phyloP scores from a whole-genome alignment of 73 alveolate genomes.

The Effrenium voratum region DNA sequence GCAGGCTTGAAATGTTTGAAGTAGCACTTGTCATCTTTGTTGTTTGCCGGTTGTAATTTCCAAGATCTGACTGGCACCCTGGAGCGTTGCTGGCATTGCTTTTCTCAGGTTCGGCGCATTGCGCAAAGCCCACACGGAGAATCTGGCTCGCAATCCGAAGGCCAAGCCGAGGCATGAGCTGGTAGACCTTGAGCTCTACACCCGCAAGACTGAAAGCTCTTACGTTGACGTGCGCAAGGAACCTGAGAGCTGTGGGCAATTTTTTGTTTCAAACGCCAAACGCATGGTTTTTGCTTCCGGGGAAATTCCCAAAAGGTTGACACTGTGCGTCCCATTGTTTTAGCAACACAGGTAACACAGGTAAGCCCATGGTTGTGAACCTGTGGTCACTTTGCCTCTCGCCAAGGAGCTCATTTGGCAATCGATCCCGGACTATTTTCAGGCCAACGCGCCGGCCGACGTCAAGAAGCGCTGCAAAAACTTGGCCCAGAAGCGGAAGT shows the following conservation, averaged over 20 bases:
- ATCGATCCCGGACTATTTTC: background rate
- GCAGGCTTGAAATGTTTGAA: too few species aligned
- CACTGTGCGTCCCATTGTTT: background rate
- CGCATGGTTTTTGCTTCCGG: background rate
- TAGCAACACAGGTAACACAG: background rate
- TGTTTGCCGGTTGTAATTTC: background rate
- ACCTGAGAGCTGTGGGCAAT: background rate
- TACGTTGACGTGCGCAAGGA: background rate
- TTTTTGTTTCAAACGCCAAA: background rate
- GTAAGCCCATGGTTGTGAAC: background rate
- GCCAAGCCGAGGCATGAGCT: background rate
- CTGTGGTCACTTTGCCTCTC: background rate
- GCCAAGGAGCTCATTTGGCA: background rate
- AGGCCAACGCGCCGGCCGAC: background rate
- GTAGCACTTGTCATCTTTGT: background rate
- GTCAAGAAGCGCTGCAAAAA: constrained; percentile 1
- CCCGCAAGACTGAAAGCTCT: background rate
- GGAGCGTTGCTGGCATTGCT: background rate
- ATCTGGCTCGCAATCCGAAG: background rate
- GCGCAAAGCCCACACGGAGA: background rate
- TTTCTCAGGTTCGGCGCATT: background rate
- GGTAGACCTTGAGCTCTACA: background rate
- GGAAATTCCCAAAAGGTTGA: background rate
- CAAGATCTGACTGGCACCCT: background rate
- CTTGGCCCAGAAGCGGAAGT: background rate